Conservation (phyloP, 768 basidiomycete species). For the Leccinum variicolor region DNA sequence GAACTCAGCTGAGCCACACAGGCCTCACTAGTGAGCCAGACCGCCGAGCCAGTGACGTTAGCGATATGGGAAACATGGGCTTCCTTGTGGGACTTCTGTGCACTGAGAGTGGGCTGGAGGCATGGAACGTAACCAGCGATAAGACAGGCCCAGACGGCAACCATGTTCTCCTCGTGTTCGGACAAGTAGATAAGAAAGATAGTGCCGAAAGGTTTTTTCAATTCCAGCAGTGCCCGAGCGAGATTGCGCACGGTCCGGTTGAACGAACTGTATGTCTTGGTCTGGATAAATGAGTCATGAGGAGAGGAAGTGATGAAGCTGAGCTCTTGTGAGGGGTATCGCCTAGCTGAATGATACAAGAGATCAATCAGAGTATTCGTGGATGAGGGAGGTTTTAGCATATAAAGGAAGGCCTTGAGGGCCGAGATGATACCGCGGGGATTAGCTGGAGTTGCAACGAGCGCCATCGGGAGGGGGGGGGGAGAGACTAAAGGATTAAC, state of each 20-base stretch:
- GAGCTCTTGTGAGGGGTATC: slow-evolving; percentile 21
- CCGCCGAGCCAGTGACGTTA: slow-evolving; percentile 14
- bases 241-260: background rate
- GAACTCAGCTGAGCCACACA: slow-evolving; percentile 16
- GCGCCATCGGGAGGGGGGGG: background rate
- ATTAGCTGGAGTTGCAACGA: background rate
- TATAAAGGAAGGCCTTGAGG: background rate
- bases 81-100: background rate
- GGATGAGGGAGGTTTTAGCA: background rate
- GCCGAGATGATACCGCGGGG: background rate
- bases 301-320: slow-evolving; percentile 26
- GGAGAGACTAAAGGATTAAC: background rate
- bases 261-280: background rate
- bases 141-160: background rate
- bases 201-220: background rate
- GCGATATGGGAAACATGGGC: slow-evolving; percentile 10
- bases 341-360: slow-evolving; percentile 15
- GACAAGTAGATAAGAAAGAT: background rate
- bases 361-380: slow-evolving; percentile 21
- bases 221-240: background rate
- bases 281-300: slow-evolving; percentile 21
- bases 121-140: background rate
- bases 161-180: background rate
- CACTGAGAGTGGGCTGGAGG: background rate
- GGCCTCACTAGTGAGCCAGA: slow-evolving; percentile 21